Base-by-base conservation (phyloP, 2,329 filamentous ascomycete genomes). In the Claviceps maximensis region DNA sequence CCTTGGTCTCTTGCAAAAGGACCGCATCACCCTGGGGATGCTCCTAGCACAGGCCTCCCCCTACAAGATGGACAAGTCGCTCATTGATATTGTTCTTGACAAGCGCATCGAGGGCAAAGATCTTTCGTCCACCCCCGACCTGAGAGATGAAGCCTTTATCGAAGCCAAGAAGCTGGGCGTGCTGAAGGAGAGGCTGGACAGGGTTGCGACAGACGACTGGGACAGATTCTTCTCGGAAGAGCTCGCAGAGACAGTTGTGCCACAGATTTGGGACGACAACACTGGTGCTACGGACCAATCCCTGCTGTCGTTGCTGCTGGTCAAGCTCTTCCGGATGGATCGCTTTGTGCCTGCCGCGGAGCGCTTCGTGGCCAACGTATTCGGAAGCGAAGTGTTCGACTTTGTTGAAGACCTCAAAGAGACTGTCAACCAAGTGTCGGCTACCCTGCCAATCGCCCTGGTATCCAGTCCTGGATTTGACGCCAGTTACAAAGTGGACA, bases 401-500 rank as follows among this genome's bases (percentile, higher is more conserved):
- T 80, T 87, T 48, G 84, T 84, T 49, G 88, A 91, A 62, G 90
- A 97, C 65, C 79, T 98, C 47, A 84, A 85, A 64, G 82, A 87
- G 55, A 91, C 93, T 19, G 87, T 95, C 53, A 79, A 83, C 50
- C 85, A 95, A 68, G 89, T 95, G 51, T 84, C 84, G 6, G 83
- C 91, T 31, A 87, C 83, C 33, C 83, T 88, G 2, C 93, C 93
- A 10, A 87, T 98, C 59, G 86, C 93, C 3, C 79, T 98, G 38
- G 91, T 91, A 62, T 98, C 93, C 6, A 96, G 86, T 63, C 89
- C 91, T 55, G 93, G 93, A 40, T 98, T 98, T 67, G 93, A 98
- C 69, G 94, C 94, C 52, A 95, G 89, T 66, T 98, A 97, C 82
- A 98, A 98, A 75, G 93, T 98, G 55, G 93, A 98, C 68, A 89